phyloP scores from a whole-genome alignment of 352 stramenopile genomes.

The Albugo laibachii region DNA sequence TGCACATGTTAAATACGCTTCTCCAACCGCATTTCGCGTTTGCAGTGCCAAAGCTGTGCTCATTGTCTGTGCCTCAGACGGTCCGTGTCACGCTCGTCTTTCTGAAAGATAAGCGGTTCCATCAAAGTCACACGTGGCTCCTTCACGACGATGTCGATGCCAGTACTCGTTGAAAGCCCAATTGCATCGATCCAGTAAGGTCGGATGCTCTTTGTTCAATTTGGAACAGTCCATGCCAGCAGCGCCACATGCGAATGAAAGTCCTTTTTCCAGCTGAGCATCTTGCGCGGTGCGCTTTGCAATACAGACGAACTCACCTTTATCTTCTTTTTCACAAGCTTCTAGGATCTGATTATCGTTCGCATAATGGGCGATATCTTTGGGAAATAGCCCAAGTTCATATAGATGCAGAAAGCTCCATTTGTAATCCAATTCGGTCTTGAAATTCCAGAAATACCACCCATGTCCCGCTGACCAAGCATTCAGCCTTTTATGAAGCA shows the following conservation, averaged over 20 bases:
- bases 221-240: constrained; percentile 26
- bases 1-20: too few species aligned
- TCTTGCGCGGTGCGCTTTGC: constrained; percentile 35
- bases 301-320: constrained; percentile 43
- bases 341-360: constrained; percentile 27
- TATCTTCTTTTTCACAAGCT: constrained; percentile 45
- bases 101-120: constrained; percentile 38
- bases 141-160: constrained; percentile 32
- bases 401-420: constrained; percentile 81
- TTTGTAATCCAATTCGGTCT: constrained; percentile 78
- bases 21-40: too few species aligned
- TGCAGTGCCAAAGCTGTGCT: too few species aligned
- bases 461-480: constrained; percentile 80
- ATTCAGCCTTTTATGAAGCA: constrained; percentile 85
- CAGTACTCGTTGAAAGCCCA: constrained; percentile 58
- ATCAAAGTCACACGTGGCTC: constrained; percentile 54
- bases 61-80: too few species aligned
- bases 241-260: constrained; percentile 30
- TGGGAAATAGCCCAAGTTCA: constrained; percentile 32
- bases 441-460: constrained; percentile 93
- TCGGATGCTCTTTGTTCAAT: constrained; percentile 19
- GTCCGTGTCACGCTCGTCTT: too few species aligned
- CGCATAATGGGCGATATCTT: constrained; percentile 44
- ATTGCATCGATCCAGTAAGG: constrained; percentile 32
- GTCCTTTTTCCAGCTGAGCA: constrained; percentile 23